Percentiles rank a stretch among this genome's conserved stretches.
Conservation (phyloP, 306 rosid species). For the cucumber (Cucumis sativus) region Cucumber_9930_V3 NC_026655.2:832501-833000, state of each 20-base stretch:
- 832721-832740: background rate
- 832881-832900: conserved; percentile 22
- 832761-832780: background rate
- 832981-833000: conserved; percentile 47
- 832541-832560: background rate
- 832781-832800: background rate
- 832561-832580: background rate
- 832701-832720: background rate
- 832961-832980: conserved; percentile 31
- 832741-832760: background rate
- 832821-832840: background rate
- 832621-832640: background rate
- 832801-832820: background rate
- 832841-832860: background rate
- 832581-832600: background rate
- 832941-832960: conserved; percentile 21
- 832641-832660: conserved; percentile 1
- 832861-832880: background rate
- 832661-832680: background rate
- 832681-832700: background rate
- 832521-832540: too few relatives aligned
- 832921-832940: conserved; percentile 28
- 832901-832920: conserved; percentile 27
- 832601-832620: background rate
- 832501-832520: too few relatives aligned